These are phyloP conservation scores for Aspergillus sergii DNA, from an alignment of 2,329 filamentous ascomycete genomes.

Conservation along the genomic window DNA sequence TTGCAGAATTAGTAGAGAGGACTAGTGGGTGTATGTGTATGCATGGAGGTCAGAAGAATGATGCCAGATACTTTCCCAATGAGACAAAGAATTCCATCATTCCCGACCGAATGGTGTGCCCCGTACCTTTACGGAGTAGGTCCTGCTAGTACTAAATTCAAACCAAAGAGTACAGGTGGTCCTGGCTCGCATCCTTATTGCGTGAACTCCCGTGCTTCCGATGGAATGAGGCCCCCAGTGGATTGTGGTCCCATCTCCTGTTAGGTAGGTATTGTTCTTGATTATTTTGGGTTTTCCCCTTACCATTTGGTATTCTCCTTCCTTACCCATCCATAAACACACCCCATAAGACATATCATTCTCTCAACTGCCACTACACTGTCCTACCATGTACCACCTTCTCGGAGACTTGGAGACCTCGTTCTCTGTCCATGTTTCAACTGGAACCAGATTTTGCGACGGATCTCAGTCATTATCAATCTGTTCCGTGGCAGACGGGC, in stretches of 20 bases:
- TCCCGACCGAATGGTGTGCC: neutral
- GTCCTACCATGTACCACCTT: neutral
- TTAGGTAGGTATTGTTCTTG: neutral
- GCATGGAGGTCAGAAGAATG: neutral
- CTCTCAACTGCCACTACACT: neutral
- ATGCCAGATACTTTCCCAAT: neutral
- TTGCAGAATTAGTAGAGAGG: neutral
- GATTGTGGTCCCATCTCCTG: slow-evolving; percentile 2
- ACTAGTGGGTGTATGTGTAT: neutral
- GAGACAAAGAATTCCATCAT: neutral
- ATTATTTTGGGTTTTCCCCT: neutral
- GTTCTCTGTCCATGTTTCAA: neutral
- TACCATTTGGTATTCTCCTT: neutral
- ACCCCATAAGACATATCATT: neutral
- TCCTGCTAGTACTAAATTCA: neutral
- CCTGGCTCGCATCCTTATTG: slow-evolving; percentile 4
- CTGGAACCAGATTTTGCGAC: neutral
- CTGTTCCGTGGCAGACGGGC: slow-evolving; percentile 2
- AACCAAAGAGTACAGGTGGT: neutral
- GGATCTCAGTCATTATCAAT: slow-evolving; percentile 4
- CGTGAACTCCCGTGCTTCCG: slow-evolving; percentile 2
- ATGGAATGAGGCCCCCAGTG: neutral
- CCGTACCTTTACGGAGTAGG: neutral
- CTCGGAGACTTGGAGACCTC: neutral
- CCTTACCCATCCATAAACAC: neutral